Conservation (phyloP, 768 basidiomycete species). For the Suillus luteus region DNA sequence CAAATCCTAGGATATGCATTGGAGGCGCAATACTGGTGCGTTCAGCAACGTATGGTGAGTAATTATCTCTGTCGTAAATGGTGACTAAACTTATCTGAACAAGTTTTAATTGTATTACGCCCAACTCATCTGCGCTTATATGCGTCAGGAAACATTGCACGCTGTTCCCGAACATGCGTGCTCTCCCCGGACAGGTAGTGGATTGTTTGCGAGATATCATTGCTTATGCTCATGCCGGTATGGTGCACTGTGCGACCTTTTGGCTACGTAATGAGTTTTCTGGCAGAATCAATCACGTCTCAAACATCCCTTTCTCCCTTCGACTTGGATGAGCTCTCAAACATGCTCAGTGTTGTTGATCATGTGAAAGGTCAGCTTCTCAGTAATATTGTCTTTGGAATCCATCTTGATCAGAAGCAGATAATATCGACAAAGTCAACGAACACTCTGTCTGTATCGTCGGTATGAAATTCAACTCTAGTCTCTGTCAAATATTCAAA, state of each 20-base stretch:
- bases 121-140: neutral
- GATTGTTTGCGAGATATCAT: slow-evolving; percentile 13
- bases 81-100: neutral
- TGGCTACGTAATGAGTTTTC: neutral
- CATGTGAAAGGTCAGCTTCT: slow-evolving; percentile 34
- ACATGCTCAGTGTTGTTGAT: slow-evolving; percentile 35
- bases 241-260: neutral
- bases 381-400: neutral
- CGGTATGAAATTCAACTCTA: slow-evolving; percentile 4
- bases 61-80: neutral
- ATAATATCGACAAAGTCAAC: slow-evolving; percentile 5
- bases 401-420: slow-evolving; percentile 9
- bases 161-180: slow-evolving; percentile 15
- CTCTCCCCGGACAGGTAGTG: neutral
- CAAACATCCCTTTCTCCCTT: slow-evolving; percentile 41
- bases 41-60: slow-evolving; percentile 1
- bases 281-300: slow-evolving; percentile 42
- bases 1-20: slow-evolving; percentile 6
- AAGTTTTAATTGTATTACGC: neutral
- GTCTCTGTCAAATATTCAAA: neutral
- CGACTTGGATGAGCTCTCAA: slow-evolving; percentile 36
- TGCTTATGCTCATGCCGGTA: slow-evolving; percentile 15
- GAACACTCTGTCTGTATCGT: slow-evolving; percentile 14
- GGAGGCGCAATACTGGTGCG: slow-evolving; percentile 11
- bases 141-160: slow-evolving; percentile 29